Evolutionary conservation across 305 asterid genomes (phyloP).

Genomic region (Solanum hybrid): DNA sequence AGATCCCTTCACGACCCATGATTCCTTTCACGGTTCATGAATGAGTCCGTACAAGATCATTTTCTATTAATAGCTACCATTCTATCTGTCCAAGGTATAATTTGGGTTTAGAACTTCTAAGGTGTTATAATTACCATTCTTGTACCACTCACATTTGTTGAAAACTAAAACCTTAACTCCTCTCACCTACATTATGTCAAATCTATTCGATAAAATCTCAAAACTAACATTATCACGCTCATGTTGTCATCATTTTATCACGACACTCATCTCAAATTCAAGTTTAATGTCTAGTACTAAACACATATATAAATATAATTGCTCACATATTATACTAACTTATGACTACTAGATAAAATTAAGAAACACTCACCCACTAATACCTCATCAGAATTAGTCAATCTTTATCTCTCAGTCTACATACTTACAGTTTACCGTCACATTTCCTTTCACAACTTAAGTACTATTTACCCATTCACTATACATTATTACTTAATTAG

Average conservation of each 20-base stretch:
- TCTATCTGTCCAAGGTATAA: not conserved
- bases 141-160: not conserved
- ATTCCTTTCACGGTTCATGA: not conserved
- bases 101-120: not conserved
- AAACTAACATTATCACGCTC: not conserved
- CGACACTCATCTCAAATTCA: not conserved
- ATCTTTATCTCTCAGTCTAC: not conserved
- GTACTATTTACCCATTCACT: not conserved
- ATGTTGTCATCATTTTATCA: not conserved
- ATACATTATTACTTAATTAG: not conserved
- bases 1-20: not conserved
- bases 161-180: not conserved
- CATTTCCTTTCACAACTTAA: not conserved
- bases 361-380: not conserved
- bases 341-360: not conserved
- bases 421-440: not conserved
- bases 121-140: not conserved
- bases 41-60: not conserved
- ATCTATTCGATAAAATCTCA: not conserved
- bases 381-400: not conserved
- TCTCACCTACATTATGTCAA: not conserved
- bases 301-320: not conserved
- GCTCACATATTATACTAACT: not conserved
- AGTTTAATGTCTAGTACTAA: not conserved
- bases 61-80: not conserved